These are phyloP conservation scores for Yamadazyma atmosphaerica DNA, from an alignment of 1,139 yeast species.

Conservation along the genomic window DNA sequence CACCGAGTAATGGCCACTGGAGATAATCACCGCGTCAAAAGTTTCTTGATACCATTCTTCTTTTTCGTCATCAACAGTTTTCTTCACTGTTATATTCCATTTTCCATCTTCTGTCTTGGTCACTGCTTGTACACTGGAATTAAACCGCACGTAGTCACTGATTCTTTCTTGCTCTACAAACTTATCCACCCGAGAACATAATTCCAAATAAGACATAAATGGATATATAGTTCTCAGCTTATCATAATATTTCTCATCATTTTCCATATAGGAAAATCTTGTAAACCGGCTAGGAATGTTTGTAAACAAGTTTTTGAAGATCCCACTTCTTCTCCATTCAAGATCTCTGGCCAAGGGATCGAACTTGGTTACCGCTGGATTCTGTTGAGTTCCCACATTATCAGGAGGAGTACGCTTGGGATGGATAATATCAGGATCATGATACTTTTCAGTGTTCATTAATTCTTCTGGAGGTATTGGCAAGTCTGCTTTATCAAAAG, in stretches of 20 bases:
- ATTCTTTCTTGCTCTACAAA: constrained; percentile 32
- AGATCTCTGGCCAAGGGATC: constrained; percentile 18
- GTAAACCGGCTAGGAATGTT: constrained; percentile 47
- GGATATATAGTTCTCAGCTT: constrained; percentile 32
- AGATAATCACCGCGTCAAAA: constrained; percentile 52
- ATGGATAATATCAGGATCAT: constrained; percentile 26
- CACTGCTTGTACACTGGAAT: constrained; percentile 41
- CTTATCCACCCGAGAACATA: constrained; percentile 28
- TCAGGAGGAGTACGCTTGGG: constrained; percentile 22
- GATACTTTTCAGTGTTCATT: constrained; percentile 27
- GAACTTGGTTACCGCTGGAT: constrained; percentile 18
- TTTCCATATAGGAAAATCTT: constrained; percentile 40
- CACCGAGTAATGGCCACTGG: constrained; percentile 56
- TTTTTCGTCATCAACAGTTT: constrained; percentile 18
- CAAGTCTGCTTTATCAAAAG: constrained; percentile 23
- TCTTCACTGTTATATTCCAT: constrained; percentile 47
- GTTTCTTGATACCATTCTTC: constrained; percentile 40
- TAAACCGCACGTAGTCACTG: constrained; percentile 32
- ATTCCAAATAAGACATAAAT: constrained; percentile 41
- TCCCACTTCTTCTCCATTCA: constrained; percentile 44
- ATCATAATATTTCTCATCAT: constrained; percentile 27
- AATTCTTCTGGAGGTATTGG: constrained; percentile 30
- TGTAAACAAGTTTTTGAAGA: constrained; percentile 44
- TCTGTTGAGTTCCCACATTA: constrained; percentile 17
- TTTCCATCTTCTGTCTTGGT: constrained; percentile 27